phyloP scores from a whole-genome alignment of 495 filamentous ascomycete species.

The Xylaria flabelliformis region DNA sequence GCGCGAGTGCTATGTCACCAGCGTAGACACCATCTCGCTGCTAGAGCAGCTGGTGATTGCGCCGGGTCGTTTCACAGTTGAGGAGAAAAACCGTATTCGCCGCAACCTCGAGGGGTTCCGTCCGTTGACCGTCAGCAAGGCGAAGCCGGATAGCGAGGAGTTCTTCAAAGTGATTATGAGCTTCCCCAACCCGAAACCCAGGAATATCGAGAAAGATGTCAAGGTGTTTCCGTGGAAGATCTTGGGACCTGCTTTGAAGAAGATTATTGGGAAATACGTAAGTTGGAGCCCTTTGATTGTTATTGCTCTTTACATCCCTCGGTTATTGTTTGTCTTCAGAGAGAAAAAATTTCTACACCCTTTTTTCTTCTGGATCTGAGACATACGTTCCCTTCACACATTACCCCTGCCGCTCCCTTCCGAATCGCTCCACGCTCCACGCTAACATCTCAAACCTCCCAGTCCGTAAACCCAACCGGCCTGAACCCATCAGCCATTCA shows the following conservation, averaged over 20 bases:
- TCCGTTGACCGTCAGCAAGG: constrained; percentile 89
- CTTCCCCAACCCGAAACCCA: constrained; percentile 92
- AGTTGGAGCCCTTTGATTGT: constrained; percentile 21
- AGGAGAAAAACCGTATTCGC: constrained; percentile 97
- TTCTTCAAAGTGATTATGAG: constrained; percentile 99
- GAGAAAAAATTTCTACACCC: not conserved
- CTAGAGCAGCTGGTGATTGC: constrained; percentile 83
- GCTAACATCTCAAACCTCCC: not conserved
- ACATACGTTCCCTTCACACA: not conserved
- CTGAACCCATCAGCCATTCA: constrained; percentile 40
- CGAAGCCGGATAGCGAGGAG: constrained; percentile 86
- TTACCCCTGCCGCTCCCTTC: not conserved
- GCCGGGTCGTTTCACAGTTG: constrained; percentile 79
- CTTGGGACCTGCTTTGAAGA: constrained; percentile 81
- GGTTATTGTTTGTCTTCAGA: not conserved
- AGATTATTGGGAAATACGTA: constrained; percentile 96
- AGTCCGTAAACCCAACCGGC: constrained; percentile 43
- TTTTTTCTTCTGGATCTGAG: not conserved
- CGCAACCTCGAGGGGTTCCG: constrained; percentile 92
- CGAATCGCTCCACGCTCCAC: not conserved
- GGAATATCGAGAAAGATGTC: constrained; percentile 98
- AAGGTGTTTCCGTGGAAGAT: constrained; percentile 97
- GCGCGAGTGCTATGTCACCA: constrained; percentile 87
- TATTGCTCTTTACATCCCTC: not conserved
- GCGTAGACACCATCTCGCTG: constrained; percentile 93